A percentile compares a stretch with the other conserved stretches of the same genome.
phyloP scores from a whole-genome alignment of 2,329 filamentous ascomycete species.

The Alternaria ventricosa region DNA sequence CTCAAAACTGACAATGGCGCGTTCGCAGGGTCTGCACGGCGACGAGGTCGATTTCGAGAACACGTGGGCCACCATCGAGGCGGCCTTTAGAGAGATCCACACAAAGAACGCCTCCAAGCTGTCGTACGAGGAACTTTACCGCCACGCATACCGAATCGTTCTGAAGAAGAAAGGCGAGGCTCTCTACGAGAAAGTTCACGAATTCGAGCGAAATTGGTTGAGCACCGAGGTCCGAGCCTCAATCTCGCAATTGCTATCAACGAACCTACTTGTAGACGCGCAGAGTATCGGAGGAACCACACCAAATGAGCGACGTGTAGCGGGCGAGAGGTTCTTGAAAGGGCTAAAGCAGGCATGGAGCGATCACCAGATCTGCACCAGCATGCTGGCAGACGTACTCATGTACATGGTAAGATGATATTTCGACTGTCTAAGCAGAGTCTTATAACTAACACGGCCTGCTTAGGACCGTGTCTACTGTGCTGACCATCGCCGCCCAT shows the following conservation, averaged over 20 bases:
- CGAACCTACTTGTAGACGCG: constrained; percentile 67
- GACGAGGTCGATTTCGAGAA: constrained; percentile 81
- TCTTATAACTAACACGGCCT: constrained; percentile 25
- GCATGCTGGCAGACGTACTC: constrained; percentile 93
- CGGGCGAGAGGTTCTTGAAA: constrained; percentile 82
- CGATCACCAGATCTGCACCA: constrained; percentile 90
- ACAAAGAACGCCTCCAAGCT: constrained; percentile 87
- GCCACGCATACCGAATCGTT: constrained; percentile 92
- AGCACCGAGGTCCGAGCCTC: constrained; percentile 72
- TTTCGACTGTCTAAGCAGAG: neutral
- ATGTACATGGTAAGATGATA: constrained; percentile 81
- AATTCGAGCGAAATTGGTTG: constrained; percentile 85
- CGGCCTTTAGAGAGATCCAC: constrained; percentile 86
- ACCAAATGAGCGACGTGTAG: constrained; percentile 77
- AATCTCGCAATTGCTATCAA: constrained; percentile 74
- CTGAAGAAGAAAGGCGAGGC: constrained; percentile 83
- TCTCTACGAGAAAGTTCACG: constrained; percentile 80
- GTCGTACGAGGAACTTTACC: constrained; percentile 95
- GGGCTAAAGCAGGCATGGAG: constrained; percentile 81
- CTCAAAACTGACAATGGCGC: constrained; percentile 18
- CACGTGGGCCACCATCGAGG: constrained; percentile 78
- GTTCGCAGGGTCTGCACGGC: constrained; percentile 61
- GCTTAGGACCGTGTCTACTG: constrained; percentile 78
- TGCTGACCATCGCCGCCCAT: constrained; percentile 72
- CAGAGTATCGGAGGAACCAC: constrained; percentile 61